A percentile compares a stretch with the other conserved stretches of the same genome.
Evolutionary conservation across 2,329 filamentous ascomycete genomes (phyloP).

Genomic region (Atkinsonella texensis): DNA sequence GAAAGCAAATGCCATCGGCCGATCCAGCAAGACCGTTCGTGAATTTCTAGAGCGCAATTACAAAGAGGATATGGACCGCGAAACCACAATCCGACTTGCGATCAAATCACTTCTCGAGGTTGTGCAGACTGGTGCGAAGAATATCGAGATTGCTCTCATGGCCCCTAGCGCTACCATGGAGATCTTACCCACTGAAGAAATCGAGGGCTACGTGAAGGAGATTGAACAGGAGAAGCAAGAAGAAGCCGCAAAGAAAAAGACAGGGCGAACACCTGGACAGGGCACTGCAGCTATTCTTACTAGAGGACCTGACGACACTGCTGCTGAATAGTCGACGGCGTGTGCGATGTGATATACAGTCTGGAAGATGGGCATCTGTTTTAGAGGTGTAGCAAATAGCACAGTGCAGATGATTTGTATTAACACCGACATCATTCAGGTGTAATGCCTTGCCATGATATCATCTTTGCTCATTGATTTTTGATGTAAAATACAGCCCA

Average conservation of each 20-base stretch:
- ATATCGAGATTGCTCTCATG: constrained; percentile 99
- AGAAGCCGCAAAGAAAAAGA: constrained; percentile 96
- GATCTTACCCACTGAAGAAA: constrained; percentile 90
- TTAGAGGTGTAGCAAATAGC: constrained; percentile 11
- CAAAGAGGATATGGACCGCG: constrained; percentile 93
- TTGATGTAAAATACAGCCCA: constrained; percentile 17
- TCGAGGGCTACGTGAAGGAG: constrained; percentile 94
- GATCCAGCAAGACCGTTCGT: constrained; percentile 96
- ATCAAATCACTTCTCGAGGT: constrained; percentile 98
- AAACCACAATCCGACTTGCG: constrained; percentile 89
- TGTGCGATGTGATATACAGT: background rate
- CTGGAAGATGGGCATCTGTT: background rate
- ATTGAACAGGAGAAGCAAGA: constrained; percentile 99
- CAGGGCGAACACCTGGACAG: constrained; percentile 57
- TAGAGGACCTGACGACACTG: constrained; percentile 35
- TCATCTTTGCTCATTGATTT: background rate
- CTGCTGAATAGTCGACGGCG: constrained; percentile 20
- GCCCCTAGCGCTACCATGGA: constrained; percentile 82
- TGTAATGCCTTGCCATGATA: background rate
- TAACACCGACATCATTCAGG: constrained; percentile 14
- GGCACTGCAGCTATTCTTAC: constrained; percentile 65
- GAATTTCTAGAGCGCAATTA: constrained; percentile 99
- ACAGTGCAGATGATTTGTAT: constrained; percentile 21
- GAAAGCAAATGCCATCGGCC: constrained; percentile 98
- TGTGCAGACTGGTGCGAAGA: constrained; percentile 97